phyloP scores from a whole-genome alignment of 257 asterid genomes.

The Solanum virginianum region DNA sequence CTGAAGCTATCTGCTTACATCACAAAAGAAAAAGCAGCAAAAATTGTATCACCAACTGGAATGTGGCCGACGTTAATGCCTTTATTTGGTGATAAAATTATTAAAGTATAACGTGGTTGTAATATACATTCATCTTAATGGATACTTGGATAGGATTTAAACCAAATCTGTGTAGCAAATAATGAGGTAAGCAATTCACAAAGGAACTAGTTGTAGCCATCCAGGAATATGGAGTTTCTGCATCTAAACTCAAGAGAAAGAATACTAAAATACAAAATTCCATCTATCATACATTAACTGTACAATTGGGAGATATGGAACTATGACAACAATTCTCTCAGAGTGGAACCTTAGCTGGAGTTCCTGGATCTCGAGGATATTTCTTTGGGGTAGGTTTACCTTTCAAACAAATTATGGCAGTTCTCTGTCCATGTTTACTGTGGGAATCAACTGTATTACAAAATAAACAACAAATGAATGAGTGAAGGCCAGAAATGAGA shows the following conservation, averaged over 20 bases:
- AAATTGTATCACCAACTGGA: background rate
- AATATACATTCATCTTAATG: background rate
- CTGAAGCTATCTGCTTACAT: background rate
- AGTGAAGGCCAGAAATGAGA: background rate
- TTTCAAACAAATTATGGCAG: conserved; percentile 68
- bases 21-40: background rate
- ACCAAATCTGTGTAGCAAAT: background rate
- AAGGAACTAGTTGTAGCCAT: background rate
- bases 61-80: background rate
- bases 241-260: background rate
- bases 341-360: conserved; percentile 72
- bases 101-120: background rate
- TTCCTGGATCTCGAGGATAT: conserved; percentile 82
- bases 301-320: background rate
- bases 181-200: background rate
- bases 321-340: conserved; percentile 12
- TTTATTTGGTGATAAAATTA: background rate
- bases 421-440: conserved; percentile 85
- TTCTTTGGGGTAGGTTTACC: conserved; percentile 62
- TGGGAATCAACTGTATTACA: conserved; percentile 68
- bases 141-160: background rate
- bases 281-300: background rate
- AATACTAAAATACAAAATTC: background rate
- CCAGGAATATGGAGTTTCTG: background rate
- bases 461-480: background rate